A percentile compares a stretch with the other conserved stretches of the same genome.
phyloP scores from a whole-genome alignment of 768 basidiomycete genomes.

The Auricularia auricula-judae region DNA sequence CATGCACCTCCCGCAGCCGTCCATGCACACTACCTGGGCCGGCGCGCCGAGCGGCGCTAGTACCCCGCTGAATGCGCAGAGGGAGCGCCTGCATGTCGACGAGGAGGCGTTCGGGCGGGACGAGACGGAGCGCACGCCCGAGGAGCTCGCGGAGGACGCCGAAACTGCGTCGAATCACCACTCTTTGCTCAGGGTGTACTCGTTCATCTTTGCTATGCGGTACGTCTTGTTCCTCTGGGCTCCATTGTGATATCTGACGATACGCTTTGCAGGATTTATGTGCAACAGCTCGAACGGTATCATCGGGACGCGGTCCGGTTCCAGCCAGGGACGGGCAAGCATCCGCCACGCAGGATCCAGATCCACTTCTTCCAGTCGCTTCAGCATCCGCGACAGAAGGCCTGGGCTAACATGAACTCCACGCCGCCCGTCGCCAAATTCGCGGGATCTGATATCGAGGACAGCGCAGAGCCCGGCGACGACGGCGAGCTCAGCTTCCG shows the following conservation, averaged over 20 bases:
- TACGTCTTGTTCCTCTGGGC: slow-evolving; percentile 1
- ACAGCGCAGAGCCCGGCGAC: not conserved
- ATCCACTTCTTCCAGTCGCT: slow-evolving; percentile 19
- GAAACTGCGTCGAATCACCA: slow-evolving; percentile 7
- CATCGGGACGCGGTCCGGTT: not conserved
- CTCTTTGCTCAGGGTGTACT: slow-evolving; percentile 14
- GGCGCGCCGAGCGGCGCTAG: slow-evolving; percentile 3
- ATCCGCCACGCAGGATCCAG: slow-evolving; percentile 12
- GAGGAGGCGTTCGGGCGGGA: not conserved
- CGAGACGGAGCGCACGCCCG: slow-evolving; percentile 5
- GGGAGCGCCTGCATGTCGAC: no score
- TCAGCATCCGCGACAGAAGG: slow-evolving; percentile 3
- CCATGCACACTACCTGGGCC: slow-evolving; percentile 9
- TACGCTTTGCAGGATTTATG: slow-evolving; percentile 11
- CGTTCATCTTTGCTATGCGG: slow-evolving; percentile 16
- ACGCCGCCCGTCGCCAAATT: not conserved
- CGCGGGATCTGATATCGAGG: not conserved
- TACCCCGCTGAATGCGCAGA: not conserved
- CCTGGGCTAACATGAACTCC: not conserved
- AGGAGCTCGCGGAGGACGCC: slow-evolving; percentile 2
- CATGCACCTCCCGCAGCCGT: slow-evolving; percentile 11
- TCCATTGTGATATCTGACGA: slow-evolving; percentile 2
- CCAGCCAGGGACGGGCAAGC: slow-evolving; percentile 4
- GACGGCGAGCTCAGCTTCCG: slow-evolving; percentile 10
- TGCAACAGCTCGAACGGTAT: slow-evolving; percentile 11